Evolutionary conservation across 2,329 filamentous ascomycete genomes (phyloP), one percentile per base, ranked within the genome.

Genomic region (Macrophomina tecta): DNA sequence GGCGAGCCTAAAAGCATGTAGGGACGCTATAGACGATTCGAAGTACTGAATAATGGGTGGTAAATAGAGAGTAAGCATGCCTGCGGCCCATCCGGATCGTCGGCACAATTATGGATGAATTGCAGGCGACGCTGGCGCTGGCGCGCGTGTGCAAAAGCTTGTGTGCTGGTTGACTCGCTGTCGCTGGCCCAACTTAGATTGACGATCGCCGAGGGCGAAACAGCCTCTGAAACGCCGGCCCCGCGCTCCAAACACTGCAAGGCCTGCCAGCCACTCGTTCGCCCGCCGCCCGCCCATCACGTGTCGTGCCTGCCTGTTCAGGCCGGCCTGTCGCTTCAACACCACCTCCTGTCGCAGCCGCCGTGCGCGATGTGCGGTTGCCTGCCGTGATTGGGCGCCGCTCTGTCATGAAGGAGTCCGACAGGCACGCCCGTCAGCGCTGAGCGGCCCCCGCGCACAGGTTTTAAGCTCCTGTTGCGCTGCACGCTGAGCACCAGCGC

Each of bases 341-440:
- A 61, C 56, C 56, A 46, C 40, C 56, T 61, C 56, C 56, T 61
- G 56, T 61, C 42, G 28, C 56, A 61, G 56, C 56, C 40, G 56
- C 56, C 56, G 18, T 28, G 40, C 56, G n/a, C 18, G 28, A 14
- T n/a, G 40, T 40, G 56, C 40, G 16, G 40, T 8, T 28, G 45
- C 30, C 12, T n/a, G n/a, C 42, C n/a, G 42, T 49, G 58, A 62
- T 62, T 62, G 58, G 58, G 23, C 12, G 30, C 12, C 12, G 32
- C 30, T 14, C 23, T 42, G 9, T 49, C 58, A 16, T 23, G 45
- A 62, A 23, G 58, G 45, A 18, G 56, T 5, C 6, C 14, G n/a
- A 36, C 40, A 5, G 18, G 36, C 23, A 12, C 40, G n/a, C 9
- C 42, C 34, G 42, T 61, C 56, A 61, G 56, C 56, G 1, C 30